Base-by-base conservation (phyloP, 345 rosid genomes). In the Eutrema heterophyllum region DNA sequence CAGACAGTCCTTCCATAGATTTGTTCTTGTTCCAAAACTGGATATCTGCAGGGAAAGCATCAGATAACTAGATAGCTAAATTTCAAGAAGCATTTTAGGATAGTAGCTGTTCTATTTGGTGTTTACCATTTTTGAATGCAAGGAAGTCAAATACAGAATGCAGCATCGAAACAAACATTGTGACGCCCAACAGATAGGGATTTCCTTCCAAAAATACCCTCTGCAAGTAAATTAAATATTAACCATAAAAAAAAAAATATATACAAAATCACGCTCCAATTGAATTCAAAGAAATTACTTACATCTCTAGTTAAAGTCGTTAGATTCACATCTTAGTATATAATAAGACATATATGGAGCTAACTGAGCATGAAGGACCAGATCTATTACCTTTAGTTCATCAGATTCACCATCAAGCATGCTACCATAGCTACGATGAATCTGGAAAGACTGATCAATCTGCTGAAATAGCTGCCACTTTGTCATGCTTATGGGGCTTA, bases 21-120 rank as follows among this genome's bases (percentile, higher is more conserved):
- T 96, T 96, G 78, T 96, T 96, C 84, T 96, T 96, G 83, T 95
- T 95, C 99, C 98, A 95, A 85, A 95, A 95, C 64, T 95, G 99
- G 81, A 95, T 95, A 83, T 95, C 99, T 95, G 83, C 72, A 81
- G 60, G 68, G 70, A 41, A 66, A 30, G 7, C 7, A 56, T 11
- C 36, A 70, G 3, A 64, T 26, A 11, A 54, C 30, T 56, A 46
- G 9, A 64, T n/a, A 21, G 58, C 50, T 26, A 65, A 21, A 36
- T 49, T 64, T 71, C 62, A 45, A 39, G n/a, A 51, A 57, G 60
- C 73, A 32, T n/a, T 53, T 51, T 38, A 5, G 18, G 21, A 32
- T 7, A 53, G 36, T 48, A 46, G 44, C 49, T 41, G 21, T 16
- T 54, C 26, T 73, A 38, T 52, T n/a, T 1, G n/a, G 44, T 53